These are phyloP conservation scores for Botrytis elliptica DNA, from an alignment of 2,329 filamentous ascomycete genomes.

Conservation along the genomic window DNA sequence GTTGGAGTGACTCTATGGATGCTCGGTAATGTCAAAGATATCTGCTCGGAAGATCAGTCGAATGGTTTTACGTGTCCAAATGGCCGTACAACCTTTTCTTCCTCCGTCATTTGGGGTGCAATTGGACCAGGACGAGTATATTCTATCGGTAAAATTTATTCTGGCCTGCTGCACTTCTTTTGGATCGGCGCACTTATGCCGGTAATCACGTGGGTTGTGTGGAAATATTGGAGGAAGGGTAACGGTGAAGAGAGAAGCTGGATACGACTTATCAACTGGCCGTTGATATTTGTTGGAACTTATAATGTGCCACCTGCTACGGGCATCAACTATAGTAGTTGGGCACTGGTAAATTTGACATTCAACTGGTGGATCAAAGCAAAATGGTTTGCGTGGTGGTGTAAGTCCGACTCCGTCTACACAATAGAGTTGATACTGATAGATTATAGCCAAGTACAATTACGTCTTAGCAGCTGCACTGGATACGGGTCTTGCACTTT, in stretches of 20 bases:
- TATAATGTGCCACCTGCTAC: conserved; percentile 54
- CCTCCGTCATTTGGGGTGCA: conserved; percentile 70
- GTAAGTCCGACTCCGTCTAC: conserved; percentile 56
- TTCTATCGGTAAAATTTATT: conserved; percentile 61
- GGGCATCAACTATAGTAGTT: conserved; percentile 71
- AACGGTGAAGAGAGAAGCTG: conserved; percentile 29
- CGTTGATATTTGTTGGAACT: conserved; percentile 37
- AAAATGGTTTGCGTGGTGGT: conserved; percentile 67
- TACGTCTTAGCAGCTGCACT: conserved; percentile 71
- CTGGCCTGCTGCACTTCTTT: conserved; percentile 68
- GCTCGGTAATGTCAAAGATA: conserved; percentile 57
- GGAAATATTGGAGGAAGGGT: conserved; percentile 41
- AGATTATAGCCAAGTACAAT: conserved; percentile 74
- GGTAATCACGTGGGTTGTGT: conserved; percentile 50
- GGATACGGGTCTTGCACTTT: conserved; percentile 65
- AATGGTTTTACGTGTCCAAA: conserved; percentile 57
- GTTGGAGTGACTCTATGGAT: conserved; percentile 62
- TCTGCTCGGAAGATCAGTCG: conserved; percentile 57
- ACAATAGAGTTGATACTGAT: conserved; percentile 55
- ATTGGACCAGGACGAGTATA: conserved; percentile 72
- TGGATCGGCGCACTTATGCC: conserved; percentile 64
- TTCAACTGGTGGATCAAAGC: conserved; percentile 70
- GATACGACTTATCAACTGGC: conserved; percentile 41
- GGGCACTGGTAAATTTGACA: conserved; percentile 67
- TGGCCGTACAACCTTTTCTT: conserved; percentile 62